Evolutionary conservation across 73 alveolate genomes (phyloP).

Genomic region (Paramecium caudatum): DNA sequence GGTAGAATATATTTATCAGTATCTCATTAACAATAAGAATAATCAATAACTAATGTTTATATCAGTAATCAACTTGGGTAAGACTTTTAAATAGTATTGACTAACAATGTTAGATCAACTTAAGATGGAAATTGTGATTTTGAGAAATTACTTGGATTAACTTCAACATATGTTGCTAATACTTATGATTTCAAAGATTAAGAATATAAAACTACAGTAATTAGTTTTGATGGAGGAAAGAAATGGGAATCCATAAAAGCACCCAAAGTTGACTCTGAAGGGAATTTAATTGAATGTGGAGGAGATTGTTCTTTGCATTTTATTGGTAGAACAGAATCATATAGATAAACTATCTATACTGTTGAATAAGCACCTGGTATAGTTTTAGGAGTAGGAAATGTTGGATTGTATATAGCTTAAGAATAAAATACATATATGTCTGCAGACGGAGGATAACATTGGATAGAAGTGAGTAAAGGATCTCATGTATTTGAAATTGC

Average conservation of each 20-base stretch:
- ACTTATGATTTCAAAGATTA: constrained; percentile 59
- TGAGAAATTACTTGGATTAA: constrained; percentile 36
- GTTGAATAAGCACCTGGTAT: constrained; percentile 59
- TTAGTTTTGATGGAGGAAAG: constrained; percentile 48
- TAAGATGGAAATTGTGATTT: constrained; percentile 65
- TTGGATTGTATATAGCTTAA: not conserved
- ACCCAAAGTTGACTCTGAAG: constrained; percentile 75
- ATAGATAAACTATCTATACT: constrained; percentile 5
- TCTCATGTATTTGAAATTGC: constrained; percentile 51
- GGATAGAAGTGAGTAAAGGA: constrained; percentile 56
- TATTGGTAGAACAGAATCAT: constrained; percentile 54
- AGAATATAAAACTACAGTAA: constrained; percentile 3
- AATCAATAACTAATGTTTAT: constrained; percentile 25
- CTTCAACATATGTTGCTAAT: constrained; percentile 40
- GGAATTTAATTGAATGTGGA: constrained; percentile 12
- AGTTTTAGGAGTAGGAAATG: constrained; percentile 39
- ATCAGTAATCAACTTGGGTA: constrained; percentile 3
- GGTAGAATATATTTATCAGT: constrained; percentile 54
- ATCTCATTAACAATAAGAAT: constrained; percentile 27
- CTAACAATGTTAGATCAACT: constrained; percentile 57
- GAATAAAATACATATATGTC: constrained; percentile 59
- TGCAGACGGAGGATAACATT: constrained; percentile 46
- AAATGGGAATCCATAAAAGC: constrained; percentile 76
- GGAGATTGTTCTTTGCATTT: constrained; percentile 70
- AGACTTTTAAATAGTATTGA: constrained; percentile 27